Evolutionary conservation across 768 basidiomycete genomes (phyloP), one percentile per base, ranked within the genome.

Genomic region (Suillus americanus): DNA sequence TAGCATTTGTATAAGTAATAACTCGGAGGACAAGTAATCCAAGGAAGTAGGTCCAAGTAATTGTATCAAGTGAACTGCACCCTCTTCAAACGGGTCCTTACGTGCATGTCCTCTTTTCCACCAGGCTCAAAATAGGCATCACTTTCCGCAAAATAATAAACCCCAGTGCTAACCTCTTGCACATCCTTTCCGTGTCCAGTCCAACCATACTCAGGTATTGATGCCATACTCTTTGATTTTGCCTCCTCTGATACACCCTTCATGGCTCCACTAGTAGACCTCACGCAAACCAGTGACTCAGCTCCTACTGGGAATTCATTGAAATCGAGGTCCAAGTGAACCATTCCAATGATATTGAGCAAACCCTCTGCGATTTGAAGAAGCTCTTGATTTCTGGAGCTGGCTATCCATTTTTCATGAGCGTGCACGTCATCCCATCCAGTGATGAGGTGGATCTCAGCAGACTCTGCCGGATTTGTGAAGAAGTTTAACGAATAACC

Each of bases 341-440:
- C 74, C 60, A 84, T 75, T 51, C 71, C 72, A 12, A 74, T 20
- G 14, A 82, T 71, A 13, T 74, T 69, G 25, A 81, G 25, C 25
- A 77, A 68, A 6, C 73, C 69, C 55, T 66, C 68, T 23, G 80
- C 72, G 23, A 72, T 61, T 56, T 62, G 61, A 46, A 82, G 65
- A 28, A 83, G 67, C 40, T 70, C 75, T 65, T 81, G 77, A 60
- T 83, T 83, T 60, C 69, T 68, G 3, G 78, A 73, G 62, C 79
- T 80, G 6, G 65, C 66, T 20, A 83, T 79, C 80, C 82, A 85
- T 43, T 73, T 71, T 33, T 76, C 66, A 67, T 85, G 83, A 10
- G 79, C 77, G 13, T 64, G 68, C 28, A 80, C 78, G 63, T 76
- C 75, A 60, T 71, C 46, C 84, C 84, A 85, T 13, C 83, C 82